Evolutionary conservation across 2,329 filamentous ascomycete genomes (phyloP).

Genomic region (Phialophora tarda): DNA sequence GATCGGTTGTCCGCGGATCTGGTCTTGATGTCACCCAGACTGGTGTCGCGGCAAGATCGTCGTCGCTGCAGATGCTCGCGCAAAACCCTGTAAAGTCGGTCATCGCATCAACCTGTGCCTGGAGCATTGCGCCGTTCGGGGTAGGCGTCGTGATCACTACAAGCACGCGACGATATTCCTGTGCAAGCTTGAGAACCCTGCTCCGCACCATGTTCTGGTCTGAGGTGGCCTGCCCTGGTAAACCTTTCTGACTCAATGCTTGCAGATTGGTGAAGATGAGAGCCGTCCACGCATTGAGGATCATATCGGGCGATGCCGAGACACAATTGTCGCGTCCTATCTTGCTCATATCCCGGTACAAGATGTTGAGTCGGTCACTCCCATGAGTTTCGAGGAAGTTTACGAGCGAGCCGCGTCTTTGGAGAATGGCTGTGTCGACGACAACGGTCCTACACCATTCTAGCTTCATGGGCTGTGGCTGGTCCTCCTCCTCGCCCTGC

Average conservation of each 20-base stretch:
- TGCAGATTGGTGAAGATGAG: conserved; percentile 74
- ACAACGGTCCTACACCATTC: conserved; percentile 26
- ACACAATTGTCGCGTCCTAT: conserved; percentile 37
- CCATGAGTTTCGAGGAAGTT: conserved; percentile 28
- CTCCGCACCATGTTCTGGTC: conserved; percentile 58
- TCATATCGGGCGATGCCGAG: conserved; percentile 69
- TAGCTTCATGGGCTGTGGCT: conserved; percentile 7
- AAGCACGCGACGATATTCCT: conserved; percentile 69
- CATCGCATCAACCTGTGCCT: conserved; percentile 20
- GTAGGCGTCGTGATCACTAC: conserved; percentile 64
- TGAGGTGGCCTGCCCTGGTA: conserved; percentile 63
- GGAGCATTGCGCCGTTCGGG: not conserved
- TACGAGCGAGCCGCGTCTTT: conserved; percentile 22
- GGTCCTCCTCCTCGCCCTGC: not conserved
- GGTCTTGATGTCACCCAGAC: conserved; percentile 26
- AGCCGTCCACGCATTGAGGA: conserved; percentile 71
- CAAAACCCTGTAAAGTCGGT: conserved; percentile 42
- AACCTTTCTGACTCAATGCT: conserved; percentile 71
- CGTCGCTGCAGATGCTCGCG: conserved; percentile 34
- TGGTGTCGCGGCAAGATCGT: conserved; percentile 17
- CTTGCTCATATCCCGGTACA: conserved; percentile 40
- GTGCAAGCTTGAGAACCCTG: conserved; percentile 59
- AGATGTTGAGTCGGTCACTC: conserved; percentile 25
- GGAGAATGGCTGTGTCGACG: conserved; percentile 29
- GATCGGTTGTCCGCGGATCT: not conserved